phyloP scores from a whole-genome alignment of 208 protist species.

The Blastocrithidia nonstop region DNA sequence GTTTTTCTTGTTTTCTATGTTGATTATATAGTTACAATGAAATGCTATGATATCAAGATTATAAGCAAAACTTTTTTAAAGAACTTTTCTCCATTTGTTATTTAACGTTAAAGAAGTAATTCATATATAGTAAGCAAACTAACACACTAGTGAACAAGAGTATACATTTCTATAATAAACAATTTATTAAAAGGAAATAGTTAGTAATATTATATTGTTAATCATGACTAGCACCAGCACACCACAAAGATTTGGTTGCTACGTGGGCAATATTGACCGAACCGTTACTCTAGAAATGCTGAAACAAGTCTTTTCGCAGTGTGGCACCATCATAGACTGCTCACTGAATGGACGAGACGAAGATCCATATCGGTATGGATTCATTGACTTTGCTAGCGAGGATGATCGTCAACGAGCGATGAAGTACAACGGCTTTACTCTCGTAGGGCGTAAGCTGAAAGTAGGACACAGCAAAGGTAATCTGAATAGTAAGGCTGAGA shows the following conservation, averaged over 20 bases:
- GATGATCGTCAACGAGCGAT: conserved; percentile 59
- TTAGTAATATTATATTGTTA: too few species aligned
- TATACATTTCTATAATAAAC: too few species aligned
- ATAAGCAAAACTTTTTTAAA: too few species aligned
- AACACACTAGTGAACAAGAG: neutral
- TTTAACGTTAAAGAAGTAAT: too few species aligned
- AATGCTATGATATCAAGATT: too few species aligned
- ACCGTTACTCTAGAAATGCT: conserved; percentile 65
- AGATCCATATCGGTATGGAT: conserved; percentile 75
- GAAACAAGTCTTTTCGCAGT: conserved; percentile 61
- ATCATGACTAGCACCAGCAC: too few species aligned
- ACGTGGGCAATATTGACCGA: conserved; percentile 78
- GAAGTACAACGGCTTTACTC: conserved; percentile 76
- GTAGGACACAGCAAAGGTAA: conserved; percentile 79
- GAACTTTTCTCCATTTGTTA: too few species aligned
- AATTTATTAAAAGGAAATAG: too few species aligned
- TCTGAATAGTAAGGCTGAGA: conserved; percentile 38
- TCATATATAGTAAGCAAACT: neutral
- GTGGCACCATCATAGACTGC: conserved; percentile 69
- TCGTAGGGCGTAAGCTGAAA: conserved; percentile 60
- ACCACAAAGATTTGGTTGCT: conserved; percentile 60
- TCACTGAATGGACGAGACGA: conserved; percentile 68
- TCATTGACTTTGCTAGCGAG: conserved; percentile 76
- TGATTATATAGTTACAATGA: too few species aligned
- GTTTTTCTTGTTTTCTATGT: neutral